phyloP scores from a whole-genome alignment of 768 basidiomycete genomes.

The Mycena albidolilacea region DNA sequence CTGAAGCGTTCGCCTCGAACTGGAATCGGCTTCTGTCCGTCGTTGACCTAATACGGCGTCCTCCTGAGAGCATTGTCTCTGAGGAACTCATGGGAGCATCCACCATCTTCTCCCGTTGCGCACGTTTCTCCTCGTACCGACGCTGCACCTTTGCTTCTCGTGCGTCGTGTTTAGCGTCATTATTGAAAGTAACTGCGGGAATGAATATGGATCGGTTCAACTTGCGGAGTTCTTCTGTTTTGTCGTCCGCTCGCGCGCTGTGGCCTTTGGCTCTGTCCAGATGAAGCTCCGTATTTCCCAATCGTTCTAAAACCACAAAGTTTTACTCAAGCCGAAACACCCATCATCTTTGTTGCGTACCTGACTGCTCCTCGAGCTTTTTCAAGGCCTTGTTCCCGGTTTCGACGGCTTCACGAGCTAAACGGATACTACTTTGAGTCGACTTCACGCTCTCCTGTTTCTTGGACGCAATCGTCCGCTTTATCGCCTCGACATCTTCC shows the following conservation, averaged over 20 bases:
- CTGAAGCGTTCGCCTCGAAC: constrained; percentile 79
- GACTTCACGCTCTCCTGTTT: constrained; percentile 83
- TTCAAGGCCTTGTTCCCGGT: constrained; percentile 76
- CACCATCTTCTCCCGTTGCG: constrained; percentile 69
- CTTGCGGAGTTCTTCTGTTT: constrained; percentile 81
- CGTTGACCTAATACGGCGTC: constrained; percentile 35
- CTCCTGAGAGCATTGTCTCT: neutral
- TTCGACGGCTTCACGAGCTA: constrained; percentile 86
- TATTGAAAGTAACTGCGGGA: constrained; percentile 81
- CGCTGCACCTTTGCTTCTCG: constrained; percentile 77
- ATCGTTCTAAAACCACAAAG: constrained; percentile 57
- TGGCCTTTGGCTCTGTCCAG: constrained; percentile 83
- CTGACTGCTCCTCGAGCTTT: constrained; percentile 82
- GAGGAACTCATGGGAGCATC: constrained; percentile 38
- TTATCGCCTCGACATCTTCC: constrained; percentile 83
- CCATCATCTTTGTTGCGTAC: constrained; percentile 53
- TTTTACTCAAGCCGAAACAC: no score
- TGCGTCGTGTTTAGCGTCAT: constrained; percentile 77
- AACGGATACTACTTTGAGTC: constrained; percentile 79
- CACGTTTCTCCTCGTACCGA: constrained; percentile 78
- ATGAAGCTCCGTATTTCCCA: constrained; percentile 84
- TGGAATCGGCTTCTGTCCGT: constrained; percentile 72
- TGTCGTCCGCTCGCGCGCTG: constrained; percentile 78
- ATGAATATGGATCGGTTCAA: constrained; percentile 85
- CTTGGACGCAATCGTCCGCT: constrained; percentile 74